phyloP scores from a whole-genome alignment of 805 yeast species.

The Ogataea glucozyma region DNA sequence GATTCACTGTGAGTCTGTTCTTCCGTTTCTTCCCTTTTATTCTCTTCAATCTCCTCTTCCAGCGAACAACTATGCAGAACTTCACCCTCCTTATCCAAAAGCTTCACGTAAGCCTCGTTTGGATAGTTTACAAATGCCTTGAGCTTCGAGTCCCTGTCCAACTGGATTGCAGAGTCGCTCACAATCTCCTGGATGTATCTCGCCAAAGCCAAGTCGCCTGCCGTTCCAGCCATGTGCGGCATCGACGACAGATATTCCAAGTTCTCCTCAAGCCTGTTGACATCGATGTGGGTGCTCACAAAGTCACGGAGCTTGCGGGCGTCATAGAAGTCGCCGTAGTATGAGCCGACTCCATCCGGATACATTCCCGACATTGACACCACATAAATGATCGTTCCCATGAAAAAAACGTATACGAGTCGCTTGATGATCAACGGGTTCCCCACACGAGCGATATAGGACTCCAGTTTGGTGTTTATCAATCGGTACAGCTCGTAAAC shows the following conservation, averaged over 20 bases:
- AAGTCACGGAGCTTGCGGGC: slow-evolving; percentile 50
- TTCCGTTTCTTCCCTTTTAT: slow-evolving; percentile 9
- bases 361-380: slow-evolving; percentile 58
- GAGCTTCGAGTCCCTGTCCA: slow-evolving; percentile 51
- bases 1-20: slow-evolving; percentile 1
- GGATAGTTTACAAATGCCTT: slow-evolving; percentile 71
- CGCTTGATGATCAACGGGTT: slow-evolving; percentile 84
- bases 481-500: slow-evolving; percentile 48
- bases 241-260: slow-evolving; percentile 72
- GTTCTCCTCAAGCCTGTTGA: slow-evolving; percentile 59
- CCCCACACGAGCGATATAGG: slow-evolving; percentile 63
- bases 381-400: slow-evolving; percentile 58
- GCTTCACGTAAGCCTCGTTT: slow-evolving; percentile 33
- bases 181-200: slow-evolving; percentile 63
- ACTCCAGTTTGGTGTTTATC: slow-evolving; percentile 51
- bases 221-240: slow-evolving; percentile 88
- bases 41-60: slow-evolving; percentile 20
- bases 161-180: slow-evolving; percentile 54
- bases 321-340: slow-evolving; percentile 65
- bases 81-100: slow-evolving; percentile 23
- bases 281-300: slow-evolving; percentile 53
- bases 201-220: slow-evolving; percentile 76
- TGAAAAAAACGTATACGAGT: slow-evolving; percentile 64
- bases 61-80: slow-evolving; percentile 25
- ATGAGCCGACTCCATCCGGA: slow-evolving; percentile 42